These are phyloP conservation scores for Exophiala sp. DNA, from an alignment of 2,329 filamentous ascomycete genomes.

Conservation along the genomic window DNA sequence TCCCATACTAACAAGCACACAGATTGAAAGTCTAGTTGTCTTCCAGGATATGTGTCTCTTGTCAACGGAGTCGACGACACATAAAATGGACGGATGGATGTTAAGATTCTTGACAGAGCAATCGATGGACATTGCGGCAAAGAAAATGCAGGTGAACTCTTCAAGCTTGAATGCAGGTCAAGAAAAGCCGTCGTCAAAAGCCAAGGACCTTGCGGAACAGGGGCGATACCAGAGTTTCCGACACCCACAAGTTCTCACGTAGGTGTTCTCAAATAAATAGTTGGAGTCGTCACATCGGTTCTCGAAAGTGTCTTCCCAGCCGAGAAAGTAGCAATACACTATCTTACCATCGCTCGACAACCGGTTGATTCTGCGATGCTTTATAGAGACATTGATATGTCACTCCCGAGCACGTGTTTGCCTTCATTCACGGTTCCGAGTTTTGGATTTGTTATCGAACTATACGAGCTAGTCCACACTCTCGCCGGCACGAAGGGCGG, in stretches of 20 bases:
- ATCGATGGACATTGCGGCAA: not conserved
- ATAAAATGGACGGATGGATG: constrained; percentile 7
- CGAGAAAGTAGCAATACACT: too few species aligned
- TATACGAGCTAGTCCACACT: too few species aligned
- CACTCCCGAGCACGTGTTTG: too few species aligned
- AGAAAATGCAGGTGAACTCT: not conserved
- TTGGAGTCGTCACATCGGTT: too few species aligned
- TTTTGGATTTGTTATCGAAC: too few species aligned
- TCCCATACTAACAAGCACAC: not conserved
- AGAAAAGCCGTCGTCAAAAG: not conserved
- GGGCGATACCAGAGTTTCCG: not conserved
- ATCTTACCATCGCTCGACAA: too few species aligned
- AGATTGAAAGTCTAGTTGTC: constrained; percentile 6
- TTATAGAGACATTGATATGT: too few species aligned
- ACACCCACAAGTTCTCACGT: not conserved
- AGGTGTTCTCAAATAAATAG: too few species aligned
- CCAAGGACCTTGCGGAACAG: not conserved
- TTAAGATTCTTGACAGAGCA: constrained; percentile 6
- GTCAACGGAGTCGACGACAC: not conserved
- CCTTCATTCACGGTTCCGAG: too few species aligned
- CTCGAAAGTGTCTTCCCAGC: too few species aligned
- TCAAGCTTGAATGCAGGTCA: not conserved
- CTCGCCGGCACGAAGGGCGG: too few species aligned
- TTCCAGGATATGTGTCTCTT: constrained; percentile 5
- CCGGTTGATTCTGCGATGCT: too few species aligned